Evolutionary conservation across 176 grass and related monocot species (phyloP).

Genomic region (Cenchrus americanus): DNA sequence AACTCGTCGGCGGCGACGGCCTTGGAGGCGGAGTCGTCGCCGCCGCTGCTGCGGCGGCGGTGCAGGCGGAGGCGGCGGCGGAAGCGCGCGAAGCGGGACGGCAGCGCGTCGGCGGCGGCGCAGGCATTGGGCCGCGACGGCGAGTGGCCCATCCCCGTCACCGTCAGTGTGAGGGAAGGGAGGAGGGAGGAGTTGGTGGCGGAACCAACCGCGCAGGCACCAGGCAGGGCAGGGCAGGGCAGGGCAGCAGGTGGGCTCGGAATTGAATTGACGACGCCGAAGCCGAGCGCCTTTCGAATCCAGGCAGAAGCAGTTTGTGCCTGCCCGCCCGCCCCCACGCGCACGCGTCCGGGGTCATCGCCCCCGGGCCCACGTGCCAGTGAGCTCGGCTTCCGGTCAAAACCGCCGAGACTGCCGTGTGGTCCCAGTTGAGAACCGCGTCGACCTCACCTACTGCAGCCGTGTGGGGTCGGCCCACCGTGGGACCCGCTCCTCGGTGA

Average conservation of each 20-base stretch:
- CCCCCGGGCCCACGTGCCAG: background rate
- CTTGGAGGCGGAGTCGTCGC: background rate
- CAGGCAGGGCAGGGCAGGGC: too few relatives aligned
- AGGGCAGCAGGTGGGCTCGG: background rate
- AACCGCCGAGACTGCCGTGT: background rate
- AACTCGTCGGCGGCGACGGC: slow-evolving; percentile 63
- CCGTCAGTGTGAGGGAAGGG: background rate
- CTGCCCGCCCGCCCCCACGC: too few relatives aligned
- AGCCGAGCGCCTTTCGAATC: slow-evolving; percentile 9
- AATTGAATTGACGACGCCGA: background rate
- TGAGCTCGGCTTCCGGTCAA: background rate
- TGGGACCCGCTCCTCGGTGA: background rate
- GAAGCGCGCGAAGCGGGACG: slow-evolving; percentile 76
- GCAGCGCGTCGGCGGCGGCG: slow-evolving; percentile 46
- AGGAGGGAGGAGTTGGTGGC: background rate
- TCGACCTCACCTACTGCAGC: background rate
- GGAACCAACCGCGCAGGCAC: too few relatives aligned
- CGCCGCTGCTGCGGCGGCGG: slow-evolving; percentile 17
- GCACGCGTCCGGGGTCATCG: background rate
- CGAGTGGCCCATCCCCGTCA: slow-evolving; percentile 59
- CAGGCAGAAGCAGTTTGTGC: background rate
- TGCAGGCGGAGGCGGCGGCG: slow-evolving; percentile 61
- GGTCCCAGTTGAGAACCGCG: background rate
- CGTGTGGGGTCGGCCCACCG: too few relatives aligned
- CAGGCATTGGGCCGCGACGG: slow-evolving; percentile 41